Base-by-base conservation (phyloP, 257 asterid genomes). In the Penstemon newberryi region DNA sequence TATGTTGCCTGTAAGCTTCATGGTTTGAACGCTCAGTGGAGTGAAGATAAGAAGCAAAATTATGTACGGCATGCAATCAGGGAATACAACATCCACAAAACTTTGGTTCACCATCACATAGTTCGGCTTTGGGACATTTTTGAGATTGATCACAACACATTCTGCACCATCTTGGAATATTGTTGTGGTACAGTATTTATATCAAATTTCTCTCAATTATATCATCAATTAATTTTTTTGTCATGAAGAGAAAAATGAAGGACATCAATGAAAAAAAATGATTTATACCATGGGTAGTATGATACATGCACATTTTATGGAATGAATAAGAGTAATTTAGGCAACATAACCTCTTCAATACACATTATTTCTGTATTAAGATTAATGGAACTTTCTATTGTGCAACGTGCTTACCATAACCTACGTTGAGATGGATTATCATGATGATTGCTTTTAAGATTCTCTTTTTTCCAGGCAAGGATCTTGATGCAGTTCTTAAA, bases 1-100 rank as follows among this genome's bases (percentile, higher is more conserved):
- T 94, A 84, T 73, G 99, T 94, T 72, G 99, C 97, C 36, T 94
- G 99, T 81, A 94, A 94, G 90, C 96, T 94, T 73, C 99, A 94
- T 67, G 93, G 99, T 63, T 78, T 94, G 76, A 89, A 91, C 71
- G 92, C 99, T 66, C 96, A 94, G 77, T 94, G 99, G 99, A 89
- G 99, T 68, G 99, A 94, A 84, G 99, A 91, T 63, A 94, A 91
- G 90, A 94, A 94, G 87, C 97, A 87, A 77, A 91, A 96, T 70
- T 94, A 94, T 70, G 81, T 91, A 77, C 89, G 99, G 3, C 99
- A 94, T 80, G 97, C 99, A 33, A 91, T 94, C 82, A 84, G 99
- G 86, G 99, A 94, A 83, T 94, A 94, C 88, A 91, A 91, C 82
- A 91, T 94, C 73, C 99, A 94, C 75, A 94, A 91, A 81, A 83